These are phyloP conservation scores for Primulina eburnea DNA, from an alignment of 257 asterid genomes.

Conservation along the genomic window DNA sequence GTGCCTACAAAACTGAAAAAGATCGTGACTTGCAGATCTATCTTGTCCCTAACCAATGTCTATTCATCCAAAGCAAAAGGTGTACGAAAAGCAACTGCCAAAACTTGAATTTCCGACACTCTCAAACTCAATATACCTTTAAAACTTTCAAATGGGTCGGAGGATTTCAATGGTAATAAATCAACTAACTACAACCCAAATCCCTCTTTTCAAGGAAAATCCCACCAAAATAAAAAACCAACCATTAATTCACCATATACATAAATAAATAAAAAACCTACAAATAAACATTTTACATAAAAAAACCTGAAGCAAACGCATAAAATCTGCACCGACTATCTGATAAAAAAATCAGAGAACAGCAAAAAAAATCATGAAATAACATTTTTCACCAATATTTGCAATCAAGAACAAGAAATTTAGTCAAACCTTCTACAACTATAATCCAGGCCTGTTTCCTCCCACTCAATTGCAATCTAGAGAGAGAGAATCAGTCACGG, in stretches of 20 bases:
- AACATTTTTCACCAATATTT: not conserved
- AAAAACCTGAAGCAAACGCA: not conserved
- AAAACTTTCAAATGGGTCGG: slow-evolving; percentile 17
- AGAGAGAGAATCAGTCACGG: slow-evolving; percentile 15
- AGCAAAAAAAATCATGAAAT: not conserved
- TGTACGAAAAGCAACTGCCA: slow-evolving; percentile 26
- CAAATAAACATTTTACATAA: not conserved
- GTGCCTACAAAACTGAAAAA: slow-evolving; percentile 26
- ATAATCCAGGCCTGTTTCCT: slow-evolving; percentile 6
- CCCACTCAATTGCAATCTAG: slow-evolving; percentile 22
- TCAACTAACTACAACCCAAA: slow-evolving; percentile 24
- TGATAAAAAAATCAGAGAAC: slow-evolving; percentile 12
- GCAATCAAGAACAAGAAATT: not conserved
- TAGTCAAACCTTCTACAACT: slow-evolving; percentile 25
- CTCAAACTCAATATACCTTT: slow-evolving; percentile 9
- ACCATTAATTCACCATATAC: slow-evolving; percentile 7
- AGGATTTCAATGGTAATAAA: not conserved
- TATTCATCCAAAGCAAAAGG: slow-evolving; percentile 42
- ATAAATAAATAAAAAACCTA: not conserved
- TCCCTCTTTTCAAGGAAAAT: slow-evolving; percentile 7
- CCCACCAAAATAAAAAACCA: slow-evolving; percentile 18
- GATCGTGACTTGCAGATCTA: slow-evolving; percentile 50
- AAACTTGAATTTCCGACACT: slow-evolving; percentile 32
- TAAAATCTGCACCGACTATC: not conserved
- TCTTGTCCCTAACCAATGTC: slow-evolving; percentile 42